Percentiles rank a stretch among this genome's conserved stretches.
phyloP scores from a whole-genome alignment of 371 early-diverging fungal genomes.

The Chytridium lagenaria region DNA sequence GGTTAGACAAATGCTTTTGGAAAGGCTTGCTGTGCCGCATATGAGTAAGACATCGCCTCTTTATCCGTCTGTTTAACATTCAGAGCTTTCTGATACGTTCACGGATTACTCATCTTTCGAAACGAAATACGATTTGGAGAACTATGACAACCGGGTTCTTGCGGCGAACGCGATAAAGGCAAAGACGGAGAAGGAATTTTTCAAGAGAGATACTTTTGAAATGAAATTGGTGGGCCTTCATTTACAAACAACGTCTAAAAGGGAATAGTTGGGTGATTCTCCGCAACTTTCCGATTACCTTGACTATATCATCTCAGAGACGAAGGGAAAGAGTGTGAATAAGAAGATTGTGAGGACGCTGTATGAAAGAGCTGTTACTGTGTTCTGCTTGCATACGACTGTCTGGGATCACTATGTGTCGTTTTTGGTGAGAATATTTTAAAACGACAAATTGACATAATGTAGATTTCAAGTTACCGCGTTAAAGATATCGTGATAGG shows the following conservation, averaged over 20 bases:
- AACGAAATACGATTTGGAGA: slow-evolving; percentile 55
- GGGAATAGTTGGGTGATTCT: slow-evolving; percentile 13
- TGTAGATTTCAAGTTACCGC: too few species aligned
- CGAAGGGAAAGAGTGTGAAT: slow-evolving; percentile 34
- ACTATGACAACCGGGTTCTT: slow-evolving; percentile 68
- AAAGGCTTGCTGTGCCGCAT: slow-evolving; percentile 61
- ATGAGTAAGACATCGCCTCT: slow-evolving; percentile 40
- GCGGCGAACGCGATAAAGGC: slow-evolving; percentile 59
- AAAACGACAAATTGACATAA: too few species aligned
- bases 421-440: slow-evolving; percentile 56
- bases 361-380: slow-evolving; percentile 69
- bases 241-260: background rate
- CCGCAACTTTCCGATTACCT: slow-evolving; percentile 46
- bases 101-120: slow-evolving; percentile 70
- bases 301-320: slow-evolving; percentile 62
- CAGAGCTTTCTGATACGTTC: slow-evolving; percentile 69
- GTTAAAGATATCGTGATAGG: slow-evolving; percentile 27
- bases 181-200: slow-evolving; percentile 53
- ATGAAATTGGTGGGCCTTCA: slow-evolving; percentile 50
- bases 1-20: slow-evolving; percentile 51
- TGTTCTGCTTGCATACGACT: slow-evolving; percentile 61
- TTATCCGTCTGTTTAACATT: background rate
- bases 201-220: slow-evolving; percentile 63
- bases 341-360: slow-evolving; percentile 53
- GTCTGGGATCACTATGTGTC: slow-evolving; percentile 76